phyloP scores from a whole-genome alignment of 495 filamentous ascomycete genomes.

The Neurospora tetraspora region DNA sequence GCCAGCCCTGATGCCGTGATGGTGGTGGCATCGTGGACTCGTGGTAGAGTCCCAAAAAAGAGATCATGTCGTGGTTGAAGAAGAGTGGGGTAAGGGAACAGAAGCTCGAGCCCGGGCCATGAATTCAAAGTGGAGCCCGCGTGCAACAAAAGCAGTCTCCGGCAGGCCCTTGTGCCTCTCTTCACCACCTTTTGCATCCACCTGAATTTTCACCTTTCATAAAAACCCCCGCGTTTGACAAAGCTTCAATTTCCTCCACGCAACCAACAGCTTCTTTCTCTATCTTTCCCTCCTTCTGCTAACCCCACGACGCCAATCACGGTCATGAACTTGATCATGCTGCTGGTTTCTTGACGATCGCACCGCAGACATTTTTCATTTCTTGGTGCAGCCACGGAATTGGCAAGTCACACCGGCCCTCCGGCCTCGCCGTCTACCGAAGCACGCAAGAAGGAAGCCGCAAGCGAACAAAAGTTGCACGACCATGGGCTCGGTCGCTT shows the following conservation, averaged over 20 bases:
- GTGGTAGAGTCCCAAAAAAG: background rate
- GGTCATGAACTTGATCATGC: background rate
- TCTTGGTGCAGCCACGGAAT: constrained; percentile 1
- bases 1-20: background rate
- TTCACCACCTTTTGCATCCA: background rate
- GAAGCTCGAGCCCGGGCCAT: background rate
- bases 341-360: background rate
- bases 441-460: background rate
- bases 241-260: constrained; percentile 15
- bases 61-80: background rate
- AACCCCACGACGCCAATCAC: background rate
- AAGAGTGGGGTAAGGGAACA: background rate
- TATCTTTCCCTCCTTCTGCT: constrained; percentile 1
- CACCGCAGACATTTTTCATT: background rate
- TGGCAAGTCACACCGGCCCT: constrained; percentile 5
- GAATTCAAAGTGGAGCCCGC: background rate
- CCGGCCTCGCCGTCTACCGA: constrained; percentile 16
- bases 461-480: background rate
- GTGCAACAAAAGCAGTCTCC: background rate
- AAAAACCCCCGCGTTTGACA: constrained; percentile 16
- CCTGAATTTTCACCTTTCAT: background rate
- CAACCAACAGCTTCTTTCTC: constrained; percentile 5
- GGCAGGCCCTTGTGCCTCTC: background rate
- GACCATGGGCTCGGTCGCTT: background rate
- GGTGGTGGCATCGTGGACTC: background rate